Evolutionary conservation across 805 yeast species (phyloP).

Genomic region (Candida gorgasii): DNA sequence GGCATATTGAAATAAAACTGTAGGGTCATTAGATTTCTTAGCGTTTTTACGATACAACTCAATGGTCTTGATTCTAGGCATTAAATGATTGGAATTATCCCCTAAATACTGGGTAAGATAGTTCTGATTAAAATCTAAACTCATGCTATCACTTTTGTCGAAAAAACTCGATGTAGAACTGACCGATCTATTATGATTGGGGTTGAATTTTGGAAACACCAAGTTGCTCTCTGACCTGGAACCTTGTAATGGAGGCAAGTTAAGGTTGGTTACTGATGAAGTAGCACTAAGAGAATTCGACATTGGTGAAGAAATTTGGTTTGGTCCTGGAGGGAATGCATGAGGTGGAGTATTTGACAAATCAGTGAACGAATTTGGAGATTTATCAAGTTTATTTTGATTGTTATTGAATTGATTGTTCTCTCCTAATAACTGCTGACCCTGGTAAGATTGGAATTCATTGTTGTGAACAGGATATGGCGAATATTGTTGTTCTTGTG

Average conservation of each 20-base stretch:
- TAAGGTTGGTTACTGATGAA: slow-evolving; percentile 38
- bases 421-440: slow-evolving; percentile 5
- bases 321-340: neutral
- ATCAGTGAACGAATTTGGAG: neutral
- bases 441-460: slow-evolving; percentile 1
- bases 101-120: slow-evolving; percentile 55
- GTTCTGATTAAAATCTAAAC: slow-evolving; percentile 54
- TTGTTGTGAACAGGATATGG: neutral
- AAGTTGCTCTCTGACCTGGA: slow-evolving; percentile 32
- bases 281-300: slow-evolving; percentile 33
- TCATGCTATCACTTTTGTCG: slow-evolving; percentile 29
- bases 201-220: slow-evolving; percentile 16
- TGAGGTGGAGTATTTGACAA: slow-evolving; percentile 7
- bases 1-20: slow-evolving; percentile 85
- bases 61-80: slow-evolving; percentile 79
- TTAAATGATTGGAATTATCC: slow-evolving; percentile 47
- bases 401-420: slow-evolving; percentile 6
- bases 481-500: neutral
- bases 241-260: slow-evolving; percentile 15
- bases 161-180: slow-evolving; percentile 41
- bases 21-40: slow-evolving; percentile 80
- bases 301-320: slow-evolving; percentile 19
- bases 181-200: slow-evolving; percentile 32
- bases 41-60: slow-evolving; percentile 87
- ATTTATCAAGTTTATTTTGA: neutral